Percentiles rank a stretch among this genome's conserved stretches.
phyloP scores from a whole-genome alignment of 2,329 filamentous ascomycete species.

The Stachybotrys elegans region DNA sequence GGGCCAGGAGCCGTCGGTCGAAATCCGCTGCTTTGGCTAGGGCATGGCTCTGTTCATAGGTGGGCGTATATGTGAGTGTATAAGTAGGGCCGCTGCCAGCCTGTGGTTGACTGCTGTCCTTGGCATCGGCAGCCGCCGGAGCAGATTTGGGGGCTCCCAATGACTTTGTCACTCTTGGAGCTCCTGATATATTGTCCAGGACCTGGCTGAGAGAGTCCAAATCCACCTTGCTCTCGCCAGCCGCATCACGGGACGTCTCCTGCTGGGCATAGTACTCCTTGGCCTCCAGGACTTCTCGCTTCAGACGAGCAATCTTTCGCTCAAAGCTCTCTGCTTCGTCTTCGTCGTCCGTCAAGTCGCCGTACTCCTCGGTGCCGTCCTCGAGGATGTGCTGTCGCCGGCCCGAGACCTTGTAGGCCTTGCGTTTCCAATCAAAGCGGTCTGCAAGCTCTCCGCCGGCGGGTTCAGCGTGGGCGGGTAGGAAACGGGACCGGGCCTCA shows the following conservation, averaged over 20 bases:
- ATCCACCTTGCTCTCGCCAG: conserved; percentile 40
- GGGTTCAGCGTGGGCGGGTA: conserved; percentile 70
- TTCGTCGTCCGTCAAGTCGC: conserved; percentile 71
- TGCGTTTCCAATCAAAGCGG: conserved; percentile 74
- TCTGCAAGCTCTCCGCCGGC: conserved; percentile 84
- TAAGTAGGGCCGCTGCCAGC: conserved; percentile 43
- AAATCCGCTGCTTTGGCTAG: conserved; percentile 83
- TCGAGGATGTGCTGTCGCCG: conserved; percentile 59
- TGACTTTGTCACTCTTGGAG: conserved; percentile 12
- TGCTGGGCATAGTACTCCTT: conserved; percentile 57
- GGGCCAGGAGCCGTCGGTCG: conserved; percentile 69
- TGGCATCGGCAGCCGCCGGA: conserved; percentile 8
- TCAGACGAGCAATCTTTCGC: conserved; percentile 74
- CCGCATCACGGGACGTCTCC: conserved; percentile 37
- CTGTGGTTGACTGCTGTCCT: conserved; percentile 14
- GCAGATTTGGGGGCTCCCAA: conserved; percentile 9
- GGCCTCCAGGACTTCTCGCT: conserved; percentile 74
- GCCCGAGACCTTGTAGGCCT: conserved; percentile 74
- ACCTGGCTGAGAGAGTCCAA: conserved; percentile 66
- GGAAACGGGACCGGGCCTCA: conserved; percentile 75
- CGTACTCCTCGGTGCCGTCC: conserved; percentile 62
- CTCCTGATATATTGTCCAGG: conserved; percentile 58
- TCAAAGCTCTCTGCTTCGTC: conserved; percentile 69
- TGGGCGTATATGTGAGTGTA: conserved; percentile 59
- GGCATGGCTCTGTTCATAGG: conserved; percentile 63